Evolutionary conservation across 805 yeast genomes (phyloP).

Genomic region (Myxozyma neglecta): DNA sequence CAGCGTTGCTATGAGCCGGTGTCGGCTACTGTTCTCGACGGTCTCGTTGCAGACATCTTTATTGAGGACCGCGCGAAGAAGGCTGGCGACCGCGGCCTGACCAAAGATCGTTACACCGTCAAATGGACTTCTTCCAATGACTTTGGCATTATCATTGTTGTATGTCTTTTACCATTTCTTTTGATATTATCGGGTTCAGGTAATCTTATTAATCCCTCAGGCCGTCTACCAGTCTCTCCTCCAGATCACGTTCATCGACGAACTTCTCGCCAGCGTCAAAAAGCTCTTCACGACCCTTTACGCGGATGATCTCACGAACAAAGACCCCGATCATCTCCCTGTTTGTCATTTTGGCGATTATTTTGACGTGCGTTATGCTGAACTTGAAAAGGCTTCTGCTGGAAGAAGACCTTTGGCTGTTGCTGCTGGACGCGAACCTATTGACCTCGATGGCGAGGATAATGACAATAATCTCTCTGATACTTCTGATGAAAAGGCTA

Average conservation of each 20-base stretch:
- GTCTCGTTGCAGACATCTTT: constrained; percentile 51
- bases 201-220: no score
- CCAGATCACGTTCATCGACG: constrained; percentile 40
- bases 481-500: no score
- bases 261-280: constrained; percentile 38
- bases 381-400: constrained; percentile 31
- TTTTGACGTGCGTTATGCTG: constrained; percentile 38
- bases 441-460: constrained; percentile 6
- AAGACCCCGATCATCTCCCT: constrained; percentile 16
- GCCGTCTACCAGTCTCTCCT: constrained; percentile 41
- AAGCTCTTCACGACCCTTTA: constrained; percentile 39
- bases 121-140: constrained; percentile 48
- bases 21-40: constrained; percentile 47
- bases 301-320: constrained; percentile 30
- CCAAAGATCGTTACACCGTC: constrained; percentile 47
- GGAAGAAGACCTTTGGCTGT: background rate
- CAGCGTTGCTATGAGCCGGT: constrained; percentile 46
- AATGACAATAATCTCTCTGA: constrained; percentile 2
- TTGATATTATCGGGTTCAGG: no score
- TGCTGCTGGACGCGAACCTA: constrained; percentile 3
- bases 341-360: constrained; percentile 37
- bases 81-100: constrained; percentile 26
- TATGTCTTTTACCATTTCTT: no score
- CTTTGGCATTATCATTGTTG: constrained; percentile 45
- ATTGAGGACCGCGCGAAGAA: constrained; percentile 39